These are phyloP conservation scores for Phaeotremella skinneri DNA, from an alignment of 768 basidiomycete genomes.

Conservation along the genomic window DNA sequence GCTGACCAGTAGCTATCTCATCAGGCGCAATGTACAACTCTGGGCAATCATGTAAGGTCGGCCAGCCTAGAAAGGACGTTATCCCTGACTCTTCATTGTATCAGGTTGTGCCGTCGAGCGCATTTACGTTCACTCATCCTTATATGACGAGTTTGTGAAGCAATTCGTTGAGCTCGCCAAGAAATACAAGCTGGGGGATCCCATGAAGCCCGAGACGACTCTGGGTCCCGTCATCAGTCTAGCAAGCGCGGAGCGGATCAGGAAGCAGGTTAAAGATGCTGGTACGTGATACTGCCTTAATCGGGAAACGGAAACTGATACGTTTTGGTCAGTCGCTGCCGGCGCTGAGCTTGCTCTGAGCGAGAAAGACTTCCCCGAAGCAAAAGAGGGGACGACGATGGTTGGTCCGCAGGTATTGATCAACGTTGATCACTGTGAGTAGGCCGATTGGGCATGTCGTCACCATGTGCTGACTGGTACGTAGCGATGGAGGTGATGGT, in stretches of 20 bases:
- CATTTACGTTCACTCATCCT: conserved; percentile 84
- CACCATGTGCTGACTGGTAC: conserved; percentile 1
- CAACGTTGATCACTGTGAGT: conserved; percentile 81
- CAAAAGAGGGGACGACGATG: conserved; percentile 71
- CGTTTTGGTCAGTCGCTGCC: conserved; percentile 59
- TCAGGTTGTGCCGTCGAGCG: conserved; percentile 79
- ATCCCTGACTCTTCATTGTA: not conserved
- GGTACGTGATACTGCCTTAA: conserved; percentile 54
- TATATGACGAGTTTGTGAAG: conserved; percentile 76
- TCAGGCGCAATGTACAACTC: conserved; percentile 92
- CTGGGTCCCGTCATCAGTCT: conserved; percentile 91
- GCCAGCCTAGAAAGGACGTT: not conserved
- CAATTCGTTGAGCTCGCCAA: conserved; percentile 72
- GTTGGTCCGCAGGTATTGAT: conserved; percentile 89
- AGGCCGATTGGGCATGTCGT: conserved; percentile 1
- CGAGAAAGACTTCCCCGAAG: conserved; percentile 62
- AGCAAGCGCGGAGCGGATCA: conserved; percentile 77
- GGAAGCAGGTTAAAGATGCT: conserved; percentile 82
- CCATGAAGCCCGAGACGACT: conserved; percentile 67
- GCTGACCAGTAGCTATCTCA: not conserved
- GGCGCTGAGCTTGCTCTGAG: conserved; percentile 77
- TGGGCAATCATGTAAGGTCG: conserved; percentile 74
- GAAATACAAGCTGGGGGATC: conserved; percentile 84
- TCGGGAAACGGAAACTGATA: not conserved
- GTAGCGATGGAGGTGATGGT: conserved; percentile 90